Conservation (phyloP, 352 stramenopile species). For the Pythium diclinum region DNA sequence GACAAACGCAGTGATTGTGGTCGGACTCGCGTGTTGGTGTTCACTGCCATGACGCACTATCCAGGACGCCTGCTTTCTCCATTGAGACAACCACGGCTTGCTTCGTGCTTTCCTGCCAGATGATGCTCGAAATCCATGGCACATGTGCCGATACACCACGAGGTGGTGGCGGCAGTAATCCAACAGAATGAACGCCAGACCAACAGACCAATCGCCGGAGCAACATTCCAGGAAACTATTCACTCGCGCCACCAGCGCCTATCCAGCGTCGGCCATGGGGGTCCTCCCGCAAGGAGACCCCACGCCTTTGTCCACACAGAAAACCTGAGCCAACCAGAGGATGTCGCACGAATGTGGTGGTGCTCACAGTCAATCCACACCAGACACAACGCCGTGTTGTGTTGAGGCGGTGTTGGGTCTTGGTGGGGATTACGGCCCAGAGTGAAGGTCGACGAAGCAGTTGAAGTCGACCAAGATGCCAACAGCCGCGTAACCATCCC, state of each 20-base stretch:
- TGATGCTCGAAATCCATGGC: not conserved
- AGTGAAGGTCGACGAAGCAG: not conserved
- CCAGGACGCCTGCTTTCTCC: not conserved
- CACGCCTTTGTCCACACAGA: not conserved
- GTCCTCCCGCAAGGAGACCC: not conserved
- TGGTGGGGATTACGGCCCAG: not conserved
- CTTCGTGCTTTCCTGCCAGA: not conserved
- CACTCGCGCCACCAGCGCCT: not conserved
- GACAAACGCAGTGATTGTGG: not conserved
- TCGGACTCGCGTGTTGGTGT: not conserved
- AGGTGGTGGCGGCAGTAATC: not conserved
- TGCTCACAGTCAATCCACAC: too few species aligned
- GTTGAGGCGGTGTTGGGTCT: too few species aligned
- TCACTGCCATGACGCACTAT: constrained; percentile 4
- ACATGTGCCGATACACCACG: not conserved
- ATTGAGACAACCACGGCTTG: constrained; percentile 2
- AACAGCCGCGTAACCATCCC: constrained; percentile 1
- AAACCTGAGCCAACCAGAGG: not conserved
- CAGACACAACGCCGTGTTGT: too few species aligned
- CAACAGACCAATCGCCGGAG: not conserved
- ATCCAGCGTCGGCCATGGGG: constrained; percentile 8
- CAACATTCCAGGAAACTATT: constrained; percentile 3
- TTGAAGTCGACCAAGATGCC: not conserved
- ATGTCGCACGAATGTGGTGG: not conserved
- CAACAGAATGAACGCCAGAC: not conserved